Conservation (phyloP, 768 basidiomycete genomes). For the Kockovaella imperatae region DNA sequence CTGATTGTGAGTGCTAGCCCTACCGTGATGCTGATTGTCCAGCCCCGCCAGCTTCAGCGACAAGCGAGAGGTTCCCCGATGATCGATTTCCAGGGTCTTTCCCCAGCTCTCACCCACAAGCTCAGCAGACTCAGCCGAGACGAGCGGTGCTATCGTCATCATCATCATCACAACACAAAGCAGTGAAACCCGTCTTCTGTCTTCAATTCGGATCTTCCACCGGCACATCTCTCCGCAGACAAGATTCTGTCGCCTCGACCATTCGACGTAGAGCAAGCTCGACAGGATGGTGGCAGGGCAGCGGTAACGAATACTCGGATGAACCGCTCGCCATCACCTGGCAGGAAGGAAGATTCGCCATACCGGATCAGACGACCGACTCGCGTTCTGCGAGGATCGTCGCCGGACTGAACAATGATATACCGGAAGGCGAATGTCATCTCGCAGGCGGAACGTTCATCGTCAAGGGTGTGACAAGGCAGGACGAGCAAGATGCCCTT, state of each 20-base stretch:
- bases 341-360: no score
- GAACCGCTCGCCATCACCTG: no score
- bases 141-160: background rate
- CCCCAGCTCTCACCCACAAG: background rate
- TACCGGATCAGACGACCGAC: background rate
- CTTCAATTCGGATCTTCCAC: conserved; percentile 10
- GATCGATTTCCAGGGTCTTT: background rate
- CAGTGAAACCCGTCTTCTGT: conserved; percentile 24
- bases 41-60: background rate
- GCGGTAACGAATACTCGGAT: no score
- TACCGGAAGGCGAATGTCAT: conserved; percentile 14
- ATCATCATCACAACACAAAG: background rate
- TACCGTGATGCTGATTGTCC: background rate
- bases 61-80: background rate
- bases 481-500: conserved; percentile 18
- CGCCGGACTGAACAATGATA: conserved; percentile 16
- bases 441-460: conserved; percentile 33
- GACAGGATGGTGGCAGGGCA: conserved; percentile 8
- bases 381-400: conserved; percentile 3
- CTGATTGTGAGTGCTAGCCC: background rate
- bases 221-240: background rate
- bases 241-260: background rate
- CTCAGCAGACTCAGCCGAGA: background rate
- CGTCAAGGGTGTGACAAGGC: conserved; percentile 13
- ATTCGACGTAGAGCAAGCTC: background rate